Base-by-base conservation (phyloP, 2,329 filamentous ascomycete genomes). In the Colletotrichum godetiae region DNA sequence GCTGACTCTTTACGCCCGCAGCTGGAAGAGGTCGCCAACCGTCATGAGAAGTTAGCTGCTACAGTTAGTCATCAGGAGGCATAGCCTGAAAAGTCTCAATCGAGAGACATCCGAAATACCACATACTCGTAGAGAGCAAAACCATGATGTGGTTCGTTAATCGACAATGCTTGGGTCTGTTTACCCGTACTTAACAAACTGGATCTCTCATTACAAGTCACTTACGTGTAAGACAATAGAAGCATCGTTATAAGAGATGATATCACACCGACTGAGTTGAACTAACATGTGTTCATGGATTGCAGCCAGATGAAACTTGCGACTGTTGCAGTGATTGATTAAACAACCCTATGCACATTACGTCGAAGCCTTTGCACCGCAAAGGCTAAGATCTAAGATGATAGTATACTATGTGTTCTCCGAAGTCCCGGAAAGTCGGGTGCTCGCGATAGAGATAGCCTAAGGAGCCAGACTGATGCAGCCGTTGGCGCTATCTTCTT, bases 401-500 rank as follows among this genome's bases (percentile, higher is more conserved):
- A 29, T 53, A 31, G 33, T 27, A 19, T 13, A 53, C 19, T 12
- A 37, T n/a, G 10, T 10, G 5, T 63, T 22, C 19, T 27, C 49
- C 29, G 4, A 22, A 8, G 8, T 15, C 42, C 42, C 19, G 19
- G 6, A 49, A 49, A n/a, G 8, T n/a, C 8, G 15, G 42, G 7
- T 19, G 19, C 8, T 2, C 3, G 19, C 42, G 8, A 10, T 22
- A 22, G 19, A 19, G 49, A 27, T 35, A 29, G 5, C 5, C 56
- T 33, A 73, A 11, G 70, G 70, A 19, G 55, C 29, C 49, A 74
- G 22, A 58, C 72, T 74, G 29, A 74, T 37, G 57, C 74, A 75
- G 46, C 74, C 74, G 22, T 72, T 53, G n/a, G 81, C 75, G 74
- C 83, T 88, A 74, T 89, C 84, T 79, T 90, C 88, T 62, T 86